Percentiles rank a stretch among this genome's conserved stretches.
Evolutionary conservation across 768 basidiomycete genomes (phyloP).

Genomic region (Termitomyces sp.): DNA sequence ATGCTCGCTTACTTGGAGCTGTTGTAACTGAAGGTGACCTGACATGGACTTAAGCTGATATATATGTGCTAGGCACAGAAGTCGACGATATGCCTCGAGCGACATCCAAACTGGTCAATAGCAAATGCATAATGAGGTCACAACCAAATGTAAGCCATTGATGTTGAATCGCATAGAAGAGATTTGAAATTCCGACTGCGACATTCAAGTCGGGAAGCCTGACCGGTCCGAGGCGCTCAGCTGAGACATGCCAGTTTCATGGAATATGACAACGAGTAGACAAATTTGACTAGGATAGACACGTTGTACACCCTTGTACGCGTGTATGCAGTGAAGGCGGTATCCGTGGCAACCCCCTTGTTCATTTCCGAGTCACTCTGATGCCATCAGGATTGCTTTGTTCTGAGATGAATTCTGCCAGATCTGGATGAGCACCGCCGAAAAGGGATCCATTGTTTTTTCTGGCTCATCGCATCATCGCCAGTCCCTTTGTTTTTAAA

Average conservation of each 20-base stretch:
- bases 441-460: neutral
- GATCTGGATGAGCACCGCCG: neutral
- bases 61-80: neutral
- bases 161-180: no score
- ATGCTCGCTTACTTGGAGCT: neutral
- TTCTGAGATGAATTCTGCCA: neutral
- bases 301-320: neutral
- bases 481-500: slow-evolving; percentile 2
- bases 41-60: neutral
- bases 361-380: slow-evolving; percentile 6
- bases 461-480: neutral
- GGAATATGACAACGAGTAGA: neutral
- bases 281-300: neutral
- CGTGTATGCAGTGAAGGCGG: neutral
- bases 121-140: neutral
- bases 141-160: no score
- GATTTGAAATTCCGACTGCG: no score
- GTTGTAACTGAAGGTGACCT: neutral
- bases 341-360: slow-evolving; percentile 12
- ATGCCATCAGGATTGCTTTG: slow-evolving; percentile 7
- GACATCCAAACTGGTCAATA: neutral
- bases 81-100: neutral
- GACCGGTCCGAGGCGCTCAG: neutral
- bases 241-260: neutral
- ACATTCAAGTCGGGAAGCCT: no score